Evolutionary conservation across 805 yeast genomes (phyloP), one percentile per base, ranked within the genome.

Genomic region (Kazachstania bromeliacearum): DNA sequence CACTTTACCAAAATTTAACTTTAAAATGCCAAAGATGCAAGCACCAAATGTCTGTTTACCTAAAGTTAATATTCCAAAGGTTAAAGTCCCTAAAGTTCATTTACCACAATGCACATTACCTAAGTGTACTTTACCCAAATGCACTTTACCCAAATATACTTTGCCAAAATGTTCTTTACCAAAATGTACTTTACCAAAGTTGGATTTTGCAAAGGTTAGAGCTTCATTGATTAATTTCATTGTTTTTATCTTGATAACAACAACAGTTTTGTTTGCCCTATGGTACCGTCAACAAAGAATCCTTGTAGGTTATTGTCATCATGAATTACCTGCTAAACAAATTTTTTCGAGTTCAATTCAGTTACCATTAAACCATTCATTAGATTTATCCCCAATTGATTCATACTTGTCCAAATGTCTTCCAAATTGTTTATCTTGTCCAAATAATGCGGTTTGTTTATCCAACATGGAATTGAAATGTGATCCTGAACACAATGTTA

Each of bases 391-490:
- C 10, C 10, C 15, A 10, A 4, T 21, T 17, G 39, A 40, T 16
- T 58, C 62, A 37, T 55, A 79, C 38, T 73, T 71, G 35, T 43
- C 51, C 0, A 18, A 16, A 5, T 52, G 69, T 33, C 68, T 68
- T 32, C 89, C 94, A 4, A 34, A 47, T 1, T 89, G 97, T 60
- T 60, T 70, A 5, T 70, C 71, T 19, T 88, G 96, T 54, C 96
- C 96, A 1, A 69, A 67, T 6, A 76, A 85, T 59, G 92, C 85
- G 0, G 63, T 70, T 22, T 88, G 96, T 59, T 72, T 66, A 41
- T 70, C 74, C 12, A 55, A 65, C 29, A 64, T 80, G 45, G 62
- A 66, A 36, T 50, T 82, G 6, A 71, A 68, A 37, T 88, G 97
- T 59, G 75, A 73, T 43, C 75, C 73, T 29, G 89, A 77, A 36